phyloP scores from a whole-genome alignment of 495 filamentous ascomycete genomes.

The Cryomyces minteri region DNA sequence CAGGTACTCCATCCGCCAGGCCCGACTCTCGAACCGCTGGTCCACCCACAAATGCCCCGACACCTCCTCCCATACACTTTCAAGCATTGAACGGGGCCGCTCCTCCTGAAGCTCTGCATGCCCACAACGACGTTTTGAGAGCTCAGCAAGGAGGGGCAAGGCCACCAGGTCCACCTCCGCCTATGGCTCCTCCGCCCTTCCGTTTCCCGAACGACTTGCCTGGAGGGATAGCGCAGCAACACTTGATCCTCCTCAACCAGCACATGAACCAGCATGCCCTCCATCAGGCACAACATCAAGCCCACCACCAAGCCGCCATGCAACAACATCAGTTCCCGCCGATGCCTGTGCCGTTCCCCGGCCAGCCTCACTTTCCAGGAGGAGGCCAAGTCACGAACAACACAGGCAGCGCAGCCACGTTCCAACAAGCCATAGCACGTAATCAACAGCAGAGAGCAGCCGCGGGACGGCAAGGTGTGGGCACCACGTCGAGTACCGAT shows the following conservation, averaged over 20 bases:
- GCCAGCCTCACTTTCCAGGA: background rate
- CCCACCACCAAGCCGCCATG: background rate
- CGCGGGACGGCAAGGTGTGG: constrained; percentile 7
- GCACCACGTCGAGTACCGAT: background rate
- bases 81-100: background rate
- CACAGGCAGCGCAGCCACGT: background rate
- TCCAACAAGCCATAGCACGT: constrained; percentile 2
- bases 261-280: constrained; percentile 4
- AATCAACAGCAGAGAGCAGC: constrained; percentile 10
- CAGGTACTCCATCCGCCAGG: constrained; percentile 2
- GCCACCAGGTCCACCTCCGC: constrained; percentile 6
- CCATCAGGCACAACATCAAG: constrained; percentile 6
- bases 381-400: background rate
- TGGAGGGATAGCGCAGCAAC: background rate
- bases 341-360: background rate
- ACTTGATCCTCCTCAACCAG: background rate
- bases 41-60: constrained; percentile 2
- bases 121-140: constrained; percentile 7
- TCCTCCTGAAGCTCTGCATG: background rate
- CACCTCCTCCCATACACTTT: background rate
- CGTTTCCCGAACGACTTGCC: constrained; percentile 2
- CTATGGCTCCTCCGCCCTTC: background rate
- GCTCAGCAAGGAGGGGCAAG: constrained; percentile 2
- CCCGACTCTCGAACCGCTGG: constrained; percentile 6
- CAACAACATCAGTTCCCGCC: background rate